A percentile compares a stretch with the other conserved stretches of the same genome.
Evolutionary conservation across 805 yeast genomes (phyloP).

Genomic region (Saccharomycopsis microspora): DNA sequence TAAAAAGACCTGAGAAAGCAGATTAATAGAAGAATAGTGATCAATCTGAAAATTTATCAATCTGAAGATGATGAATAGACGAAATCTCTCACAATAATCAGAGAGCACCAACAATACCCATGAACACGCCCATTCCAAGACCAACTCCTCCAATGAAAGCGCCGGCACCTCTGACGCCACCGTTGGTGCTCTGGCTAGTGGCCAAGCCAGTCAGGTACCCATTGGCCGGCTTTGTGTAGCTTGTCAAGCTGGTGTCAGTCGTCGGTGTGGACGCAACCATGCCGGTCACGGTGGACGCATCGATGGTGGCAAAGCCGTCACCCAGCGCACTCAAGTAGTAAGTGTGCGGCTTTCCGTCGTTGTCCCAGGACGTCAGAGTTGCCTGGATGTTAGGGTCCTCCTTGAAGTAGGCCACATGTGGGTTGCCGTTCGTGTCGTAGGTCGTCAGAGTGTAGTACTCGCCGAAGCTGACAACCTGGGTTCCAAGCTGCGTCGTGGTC

Average conservation of each 20-base stretch:
- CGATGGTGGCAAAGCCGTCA: neutral
- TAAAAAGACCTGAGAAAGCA: no score
- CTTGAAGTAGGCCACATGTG: constrained; percentile 4
- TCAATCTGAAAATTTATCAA: no score
- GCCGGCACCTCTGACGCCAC: no score
- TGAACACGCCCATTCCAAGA: no score
- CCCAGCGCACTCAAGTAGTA: constrained; percentile 7
- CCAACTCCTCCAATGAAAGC: no score
- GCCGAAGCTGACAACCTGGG: constrained; percentile 9
- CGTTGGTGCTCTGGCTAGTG: no score
- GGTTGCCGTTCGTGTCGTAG: constrained; percentile 8
- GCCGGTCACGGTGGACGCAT: constrained; percentile 4
- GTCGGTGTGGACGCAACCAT: constrained; percentile 5
- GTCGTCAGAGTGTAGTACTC: constrained; percentile 12
- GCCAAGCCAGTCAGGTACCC: no score
- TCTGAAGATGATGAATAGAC: no score
- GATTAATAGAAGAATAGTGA: no score
- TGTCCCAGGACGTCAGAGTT: constrained; percentile 13
- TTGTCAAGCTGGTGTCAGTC: constrained; percentile 1
- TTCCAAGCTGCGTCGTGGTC: constrained; percentile 8
- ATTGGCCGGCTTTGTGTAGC: no score
- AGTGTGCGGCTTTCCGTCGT: constrained; percentile 13
- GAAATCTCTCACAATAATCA: no score
- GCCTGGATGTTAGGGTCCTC: constrained; percentile 5
- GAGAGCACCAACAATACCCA: no score